Conservation (phyloP, 257 asterid genomes). For the Lycium barbarum region DNA sequence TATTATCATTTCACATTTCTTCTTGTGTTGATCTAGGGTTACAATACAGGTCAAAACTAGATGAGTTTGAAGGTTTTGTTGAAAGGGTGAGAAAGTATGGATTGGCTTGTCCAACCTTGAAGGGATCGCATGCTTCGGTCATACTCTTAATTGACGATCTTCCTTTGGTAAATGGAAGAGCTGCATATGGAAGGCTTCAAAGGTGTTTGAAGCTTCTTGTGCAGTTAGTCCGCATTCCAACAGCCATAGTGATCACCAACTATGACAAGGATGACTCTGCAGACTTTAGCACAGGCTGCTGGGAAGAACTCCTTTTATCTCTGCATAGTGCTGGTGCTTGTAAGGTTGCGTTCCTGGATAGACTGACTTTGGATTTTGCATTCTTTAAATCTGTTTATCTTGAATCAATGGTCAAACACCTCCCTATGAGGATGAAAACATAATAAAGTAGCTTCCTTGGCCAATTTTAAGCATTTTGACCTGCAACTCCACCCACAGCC, state of each 20-base stretch:
- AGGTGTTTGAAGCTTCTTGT: constrained; percentile 84
- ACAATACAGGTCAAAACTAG: constrained; percentile 82
- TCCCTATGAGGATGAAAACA: constrained; percentile 7
- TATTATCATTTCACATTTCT: not conserved
- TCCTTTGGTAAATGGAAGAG: constrained; percentile 81
- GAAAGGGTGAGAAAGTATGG: constrained; percentile 91
- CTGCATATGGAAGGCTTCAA: constrained; percentile 62
- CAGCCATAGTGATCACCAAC: constrained; percentile 82
- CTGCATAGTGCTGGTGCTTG: constrained; percentile 86
- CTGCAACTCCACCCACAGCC: constrained; percentile 28
- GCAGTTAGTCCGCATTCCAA: constrained; percentile 78
- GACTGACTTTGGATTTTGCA: not conserved
- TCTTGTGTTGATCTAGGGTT: constrained; percentile 61
- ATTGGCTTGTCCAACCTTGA: constrained; percentile 57
- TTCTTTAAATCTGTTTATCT: constrained; percentile 1
- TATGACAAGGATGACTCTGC: constrained; percentile 69
- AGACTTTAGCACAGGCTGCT: constrained; percentile 64
- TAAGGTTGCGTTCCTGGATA: constrained; percentile 72
- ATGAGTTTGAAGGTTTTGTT: constrained; percentile 88
- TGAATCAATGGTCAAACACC: not conserved
- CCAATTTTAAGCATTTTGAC: constrained; percentile 17
- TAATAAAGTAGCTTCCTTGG: constrained; percentile 23
- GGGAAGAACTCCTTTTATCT: constrained; percentile 84
- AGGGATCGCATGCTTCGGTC: constrained; percentile 51
- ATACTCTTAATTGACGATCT: constrained; percentile 93